Evolutionary conservation across 192 early-diverging fungal species (phyloP), one percentile per base, ranked within the genome.

Genomic region (Borealophlyctis nickersoniae): DNA sequence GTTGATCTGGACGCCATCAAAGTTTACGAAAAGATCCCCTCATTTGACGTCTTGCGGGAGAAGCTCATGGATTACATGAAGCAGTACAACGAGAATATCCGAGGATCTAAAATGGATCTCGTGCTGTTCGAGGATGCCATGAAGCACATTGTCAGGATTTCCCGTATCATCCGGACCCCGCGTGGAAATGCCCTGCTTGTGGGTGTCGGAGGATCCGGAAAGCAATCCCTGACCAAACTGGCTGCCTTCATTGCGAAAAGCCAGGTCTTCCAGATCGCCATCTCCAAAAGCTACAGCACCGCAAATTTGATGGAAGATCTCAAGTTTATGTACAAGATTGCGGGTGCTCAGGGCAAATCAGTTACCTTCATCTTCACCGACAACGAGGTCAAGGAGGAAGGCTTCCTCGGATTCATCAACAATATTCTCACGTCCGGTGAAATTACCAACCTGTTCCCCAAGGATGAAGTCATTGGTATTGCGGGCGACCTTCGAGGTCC

Each of bases 41-140:
- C 78, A 23, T 86, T 84, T 63, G 84, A 84, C 9, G 65, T 58
- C 2, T 63, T 86, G 0, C 59, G 79, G 28, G 81, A 77, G 7
- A 57, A 73, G 54, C 55, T 86, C 39, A 77, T 58, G 45, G 81
- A 84, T 9, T 82, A 83, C 60, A 86, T 86, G 83, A 78, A 79
- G 51, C 83, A 86, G 51, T 81, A 83, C 61, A 86, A 86, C 56
- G 84, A 86, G 62, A 71, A 62, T 33, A 67, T 86, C 27, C 61
- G 84, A 32, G 84, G 84, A 24, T 80, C 82, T 0, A 81, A 83
- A 48, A 86, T 86, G 83, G 81, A 86, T 65, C 71, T 86, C n/a
- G 84, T 86, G 26, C 69, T 86, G 16, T 86, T 86, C 58, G 84
- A 86, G 58, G 84, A 86, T 63, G 84, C 84, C n/a, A 86, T 86